These are phyloP conservation scores for Alternaria metachromatica DNA, from an alignment of 2,329 filamentous ascomycete genomes.

Conservation along the genomic window DNA sequence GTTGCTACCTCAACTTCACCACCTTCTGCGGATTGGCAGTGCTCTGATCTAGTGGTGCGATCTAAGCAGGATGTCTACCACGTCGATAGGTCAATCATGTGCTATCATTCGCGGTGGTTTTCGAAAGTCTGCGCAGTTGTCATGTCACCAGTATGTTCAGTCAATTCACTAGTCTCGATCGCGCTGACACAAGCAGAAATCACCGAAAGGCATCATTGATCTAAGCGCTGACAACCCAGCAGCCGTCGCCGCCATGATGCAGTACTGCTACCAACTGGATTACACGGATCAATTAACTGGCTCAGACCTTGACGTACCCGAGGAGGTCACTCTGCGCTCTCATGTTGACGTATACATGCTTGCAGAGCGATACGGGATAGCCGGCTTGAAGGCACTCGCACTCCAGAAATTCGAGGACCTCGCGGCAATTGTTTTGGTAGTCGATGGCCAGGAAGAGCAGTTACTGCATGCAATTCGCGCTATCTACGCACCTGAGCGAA, in stretches of 20 bases:
- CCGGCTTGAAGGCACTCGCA: conserved; percentile 33
- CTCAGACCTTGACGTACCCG: conserved; percentile 24
- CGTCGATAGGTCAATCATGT: conserved; percentile 39
- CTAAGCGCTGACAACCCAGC: conserved; percentile 39
- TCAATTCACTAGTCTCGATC: neutral
- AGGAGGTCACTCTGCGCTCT: conserved; percentile 29
- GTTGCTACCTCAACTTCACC: neutral
- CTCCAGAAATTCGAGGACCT: conserved; percentile 37
- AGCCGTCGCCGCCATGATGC: conserved; percentile 43
- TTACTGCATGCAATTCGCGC: conserved; percentile 32
- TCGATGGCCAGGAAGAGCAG: conserved; percentile 34
- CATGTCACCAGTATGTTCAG: conserved; percentile 23
- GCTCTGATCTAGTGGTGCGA: conserved; percentile 37
- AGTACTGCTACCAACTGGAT: conserved; percentile 42
- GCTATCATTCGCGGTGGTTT: conserved; percentile 41
- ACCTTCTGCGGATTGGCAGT: conserved; percentile 21
- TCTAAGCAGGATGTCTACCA: conserved; percentile 40
- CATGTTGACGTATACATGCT: conserved; percentile 41
- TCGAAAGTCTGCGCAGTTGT: conserved; percentile 36
- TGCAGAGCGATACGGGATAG: conserved; percentile 36
- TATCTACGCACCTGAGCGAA: conserved; percentile 33
- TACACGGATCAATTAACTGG: conserved; percentile 34
- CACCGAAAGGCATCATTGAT: conserved; percentile 34
- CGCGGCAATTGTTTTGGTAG: conserved; percentile 24
- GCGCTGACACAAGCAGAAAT: conserved; percentile 27